These are phyloP conservation scores for Boletus pseudo-olivaceus DNA, from an alignment of 768 basidiomycete genomes.

Conservation along the genomic window DNA sequence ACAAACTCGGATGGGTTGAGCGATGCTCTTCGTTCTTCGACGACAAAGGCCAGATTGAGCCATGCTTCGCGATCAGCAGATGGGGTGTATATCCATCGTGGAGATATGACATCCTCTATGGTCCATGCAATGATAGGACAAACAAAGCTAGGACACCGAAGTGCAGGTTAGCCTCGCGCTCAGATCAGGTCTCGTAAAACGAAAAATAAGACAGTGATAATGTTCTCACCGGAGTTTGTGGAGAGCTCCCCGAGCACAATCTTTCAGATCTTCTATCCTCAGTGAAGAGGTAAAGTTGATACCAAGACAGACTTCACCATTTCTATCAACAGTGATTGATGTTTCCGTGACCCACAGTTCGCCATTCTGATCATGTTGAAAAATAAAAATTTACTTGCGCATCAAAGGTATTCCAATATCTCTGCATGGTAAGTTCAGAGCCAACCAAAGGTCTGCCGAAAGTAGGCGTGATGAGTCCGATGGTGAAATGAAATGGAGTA, in stretches of 20 bases:
- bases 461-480: neutral
- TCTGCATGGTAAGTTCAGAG: slow-evolving; percentile 15
- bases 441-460: slow-evolving; percentile 10
- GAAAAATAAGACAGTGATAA: neutral
- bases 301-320: slow-evolving; percentile 19
- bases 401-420: slow-evolving; percentile 8
- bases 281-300: slow-evolving; percentile 14
- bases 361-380: neutral
- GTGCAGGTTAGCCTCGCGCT: neutral
- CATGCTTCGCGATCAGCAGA: slow-evolving; percentile 21
- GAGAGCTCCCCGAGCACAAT: slow-evolving; percentile 11
- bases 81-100: slow-evolving; percentile 22
- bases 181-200: neutral
- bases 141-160: slow-evolving; percentile 13
- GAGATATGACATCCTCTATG: slow-evolving; percentile 8
- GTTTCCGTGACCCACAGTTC: neutral
- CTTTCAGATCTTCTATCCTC: slow-evolving; percentile 1
- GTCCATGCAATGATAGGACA: slow-evolving; percentile 19
- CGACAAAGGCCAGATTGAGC: slow-evolving; percentile 19
- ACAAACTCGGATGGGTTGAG: slow-evolving; percentile 18
- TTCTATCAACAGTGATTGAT: neutral
- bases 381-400: slow-evolving; percentile 5
- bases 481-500: neutral
- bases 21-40: slow-evolving; percentile 12
- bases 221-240: slow-evolving; percentile 18